Conservation (phyloP, 345 rosid genomes). For the Populus ilicifolia region DNA sequence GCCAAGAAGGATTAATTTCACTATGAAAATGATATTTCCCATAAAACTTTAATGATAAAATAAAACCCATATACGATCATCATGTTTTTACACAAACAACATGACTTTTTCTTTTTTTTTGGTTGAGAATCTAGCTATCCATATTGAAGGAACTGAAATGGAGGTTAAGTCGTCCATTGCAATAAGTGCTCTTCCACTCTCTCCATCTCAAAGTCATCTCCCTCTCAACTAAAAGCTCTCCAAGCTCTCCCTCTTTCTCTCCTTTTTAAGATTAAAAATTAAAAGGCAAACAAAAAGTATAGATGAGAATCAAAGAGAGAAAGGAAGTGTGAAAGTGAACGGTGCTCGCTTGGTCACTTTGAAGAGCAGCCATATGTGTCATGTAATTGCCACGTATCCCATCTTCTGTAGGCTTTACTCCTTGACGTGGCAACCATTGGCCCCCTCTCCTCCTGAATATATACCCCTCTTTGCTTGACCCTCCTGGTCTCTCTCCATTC, state of each 20-base stretch:
- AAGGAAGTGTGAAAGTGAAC: background rate
- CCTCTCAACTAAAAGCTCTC: background rate
- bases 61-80: too few species aligned
- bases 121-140: too few species aligned
- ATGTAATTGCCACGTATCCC: slow-evolving; percentile 45
- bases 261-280: too few species aligned
- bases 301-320: background rate
- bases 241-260: too few species aligned
- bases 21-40: too few species aligned
- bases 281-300: background rate
- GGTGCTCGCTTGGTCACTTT: slow-evolving; percentile 21
- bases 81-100: too few species aligned
- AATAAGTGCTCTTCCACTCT: too few species aligned
- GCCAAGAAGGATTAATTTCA: too few species aligned
- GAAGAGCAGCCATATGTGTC: slow-evolving; percentile 41
- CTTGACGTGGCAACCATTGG: slow-evolving; percentile 60
- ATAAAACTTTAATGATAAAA: too few species aligned
- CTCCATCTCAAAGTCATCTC: background rate
- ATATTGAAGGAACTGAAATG: too few species aligned
- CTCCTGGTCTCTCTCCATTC: slow-evolving; percentile 5
- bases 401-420: slow-evolving; percentile 19
- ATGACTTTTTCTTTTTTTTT: too few species aligned
- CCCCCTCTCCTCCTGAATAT: slow-evolving; percentile 31
- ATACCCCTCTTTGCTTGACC: slow-evolving; percentile 15
- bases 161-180: too few species aligned